Percentiles rank a stretch among this genome's conserved stretches.
phyloP scores from a whole-genome alignment of 495 filamentous ascomycete species.

The Penicillium bovifimosum region DNA sequence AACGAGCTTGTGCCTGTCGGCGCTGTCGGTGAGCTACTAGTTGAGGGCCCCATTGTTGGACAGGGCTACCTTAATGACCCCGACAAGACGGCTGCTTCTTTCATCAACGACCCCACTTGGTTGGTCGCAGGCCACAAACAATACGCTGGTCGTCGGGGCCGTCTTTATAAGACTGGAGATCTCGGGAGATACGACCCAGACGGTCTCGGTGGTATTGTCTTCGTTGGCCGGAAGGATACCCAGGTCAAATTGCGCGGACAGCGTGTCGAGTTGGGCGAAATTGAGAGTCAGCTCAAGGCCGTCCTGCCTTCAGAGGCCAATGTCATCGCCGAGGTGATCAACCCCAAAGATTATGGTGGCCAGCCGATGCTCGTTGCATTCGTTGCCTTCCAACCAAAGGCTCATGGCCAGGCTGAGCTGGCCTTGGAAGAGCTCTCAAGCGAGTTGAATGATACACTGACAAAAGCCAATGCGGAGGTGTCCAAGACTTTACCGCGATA shows the following conservation, averaged over 20 bases:
- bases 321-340: constrained; percentile 38
- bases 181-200: constrained; percentile 52
- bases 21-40: constrained; percentile 47
- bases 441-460: constrained; percentile 16
- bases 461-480: constrained; percentile 24
- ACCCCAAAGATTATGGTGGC: constrained; percentile 24
- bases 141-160: constrained; percentile 30
- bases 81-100: constrained; percentile 40
- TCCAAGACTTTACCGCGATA: constrained; percentile 35
- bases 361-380: constrained; percentile 37
- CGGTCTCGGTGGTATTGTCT: constrained; percentile 45
- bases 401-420: constrained; percentile 15
- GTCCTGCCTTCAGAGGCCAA: constrained; percentile 27
- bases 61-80: constrained; percentile 47
- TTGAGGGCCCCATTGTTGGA: constrained; percentile 51
- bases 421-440: constrained; percentile 12
- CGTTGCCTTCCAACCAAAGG: constrained; percentile 26
- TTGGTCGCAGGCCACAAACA: constrained; percentile 35
- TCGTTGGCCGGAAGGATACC: constrained; percentile 55
- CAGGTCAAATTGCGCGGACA: constrained; percentile 61
- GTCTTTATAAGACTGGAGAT: constrained; percentile 49
- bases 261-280: constrained; percentile 56
- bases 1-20: constrained; percentile 45
- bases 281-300: constrained; percentile 35
- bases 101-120: constrained; percentile 46